These are phyloP conservation scores for Pneumocystis wakefieldiae DNA, from an alignment of 1,139 yeast species.

Conservation along the genomic window DNA sequence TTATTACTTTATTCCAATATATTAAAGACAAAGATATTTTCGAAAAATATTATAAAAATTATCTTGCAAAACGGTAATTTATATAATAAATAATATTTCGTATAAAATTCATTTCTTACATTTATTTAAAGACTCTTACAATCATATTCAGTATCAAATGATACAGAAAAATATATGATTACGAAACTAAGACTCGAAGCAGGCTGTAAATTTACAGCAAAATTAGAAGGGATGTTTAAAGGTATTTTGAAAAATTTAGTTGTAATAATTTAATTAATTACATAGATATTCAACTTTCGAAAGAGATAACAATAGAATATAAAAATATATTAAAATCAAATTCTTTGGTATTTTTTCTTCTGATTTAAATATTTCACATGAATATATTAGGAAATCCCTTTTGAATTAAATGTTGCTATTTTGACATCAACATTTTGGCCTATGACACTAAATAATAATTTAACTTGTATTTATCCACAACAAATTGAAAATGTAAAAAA, in stretches of 20 bases:
- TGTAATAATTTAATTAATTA: neutral
- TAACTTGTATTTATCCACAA: slow-evolving; percentile 41
- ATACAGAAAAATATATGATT: slow-evolving; percentile 57
- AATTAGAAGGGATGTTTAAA: slow-evolving; percentile 73
- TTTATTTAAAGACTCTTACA: slow-evolving; percentile 34
- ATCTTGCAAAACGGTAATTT: slow-evolving; percentile 55
- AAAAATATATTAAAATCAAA: slow-evolving; percentile 22
- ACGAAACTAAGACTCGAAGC: slow-evolving; percentile 60
- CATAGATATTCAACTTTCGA: slow-evolving; percentile 54
- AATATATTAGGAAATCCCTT: slow-evolving; percentile 11
- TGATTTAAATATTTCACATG: slow-evolving; percentile 1
- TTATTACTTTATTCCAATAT: slow-evolving; percentile 39
- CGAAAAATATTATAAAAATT: slow-evolving; percentile 74
- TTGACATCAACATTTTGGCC: slow-evolving; percentile 49
- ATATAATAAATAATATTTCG: neutral
- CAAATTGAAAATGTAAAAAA: slow-evolving; percentile 30
- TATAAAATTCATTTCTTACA: neutral
- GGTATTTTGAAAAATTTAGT: slow-evolving; percentile 16
- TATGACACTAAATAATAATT: slow-evolving; percentile 36
- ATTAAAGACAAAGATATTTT: slow-evolving; percentile 77
- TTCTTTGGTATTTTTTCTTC: slow-evolving; percentile 4
- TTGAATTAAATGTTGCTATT: slow-evolving; percentile 22
- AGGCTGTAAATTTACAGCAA: slow-evolving; percentile 67
- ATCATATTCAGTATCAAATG: slow-evolving; percentile 34
- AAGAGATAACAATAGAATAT: slow-evolving; percentile 46